Conservation (phyloP, 768 basidiomycete species). For the Gautieria morchelliformis region DNA sequence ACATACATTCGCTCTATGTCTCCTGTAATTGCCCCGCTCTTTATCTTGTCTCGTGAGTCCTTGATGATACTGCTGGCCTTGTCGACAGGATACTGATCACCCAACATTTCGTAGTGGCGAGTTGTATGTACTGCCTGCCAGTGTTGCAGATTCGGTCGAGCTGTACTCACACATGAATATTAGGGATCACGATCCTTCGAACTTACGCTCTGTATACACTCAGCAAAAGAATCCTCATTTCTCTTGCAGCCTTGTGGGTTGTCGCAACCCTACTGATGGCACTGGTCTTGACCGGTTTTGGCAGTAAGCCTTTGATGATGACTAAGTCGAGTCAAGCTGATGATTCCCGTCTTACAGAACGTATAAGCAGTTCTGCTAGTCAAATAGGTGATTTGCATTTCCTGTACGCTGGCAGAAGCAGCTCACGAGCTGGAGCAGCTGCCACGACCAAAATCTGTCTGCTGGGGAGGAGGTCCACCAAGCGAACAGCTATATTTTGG, state of each 20-base stretch:
- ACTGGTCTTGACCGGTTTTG: not conserved
- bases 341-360: not conserved
- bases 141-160: no score
- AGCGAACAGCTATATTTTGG: not conserved
- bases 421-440: not conserved
- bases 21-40: not conserved
- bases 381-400: not conserved
- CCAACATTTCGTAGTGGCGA: not conserved
- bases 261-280: not conserved
- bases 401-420: not conserved
- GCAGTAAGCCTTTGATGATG: not conserved
- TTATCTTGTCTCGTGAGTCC: not conserved
- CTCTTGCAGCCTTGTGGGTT: not conserved
- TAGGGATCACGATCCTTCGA: constrained; percentile 3
- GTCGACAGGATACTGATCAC: not conserved
- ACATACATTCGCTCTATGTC: not conserved
- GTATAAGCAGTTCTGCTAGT: not conserved
- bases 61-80: not conserved
- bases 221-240: not conserved
- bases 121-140: not conserved
- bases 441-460: not conserved
- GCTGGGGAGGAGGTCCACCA: not conserved
- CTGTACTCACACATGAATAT: not conserved
- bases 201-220: not conserved
- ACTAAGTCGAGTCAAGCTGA: no score